phyloP scores from a whole-genome alignment of 1,284 basidiomycete genomes.

The Tausonia pullulans region DNA sequence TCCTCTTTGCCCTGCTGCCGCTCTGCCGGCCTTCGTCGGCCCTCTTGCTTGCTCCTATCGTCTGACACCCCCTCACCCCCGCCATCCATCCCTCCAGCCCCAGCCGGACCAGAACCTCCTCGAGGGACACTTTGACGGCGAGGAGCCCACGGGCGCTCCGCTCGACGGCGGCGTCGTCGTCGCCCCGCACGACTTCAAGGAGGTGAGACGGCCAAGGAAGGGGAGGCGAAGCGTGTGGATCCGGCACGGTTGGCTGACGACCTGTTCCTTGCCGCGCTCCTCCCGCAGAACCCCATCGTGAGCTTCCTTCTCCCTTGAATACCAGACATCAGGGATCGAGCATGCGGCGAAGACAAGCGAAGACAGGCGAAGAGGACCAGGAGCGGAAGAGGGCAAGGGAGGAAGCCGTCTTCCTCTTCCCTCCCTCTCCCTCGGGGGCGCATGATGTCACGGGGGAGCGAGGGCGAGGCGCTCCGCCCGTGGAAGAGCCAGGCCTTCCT shows the following conservation, averaged over 20 bases:
- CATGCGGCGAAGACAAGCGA: too few species aligned
- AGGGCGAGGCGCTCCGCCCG: too few species aligned
- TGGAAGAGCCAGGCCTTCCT: too few species aligned
- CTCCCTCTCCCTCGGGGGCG: too few species aligned
- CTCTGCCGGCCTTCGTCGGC: not conserved
- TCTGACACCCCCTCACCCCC: not conserved
- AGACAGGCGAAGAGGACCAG: too few species aligned
- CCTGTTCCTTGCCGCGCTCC: not conserved
- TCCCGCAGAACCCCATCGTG: not conserved
- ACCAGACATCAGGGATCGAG: too few species aligned
- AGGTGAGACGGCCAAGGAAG: conserved; percentile 3
- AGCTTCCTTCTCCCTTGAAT: not conserved
- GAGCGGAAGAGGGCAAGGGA: too few species aligned
- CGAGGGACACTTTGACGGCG: conserved; percentile 12
- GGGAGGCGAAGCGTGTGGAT: not conserved
- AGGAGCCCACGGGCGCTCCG: not conserved
- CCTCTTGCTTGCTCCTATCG: not conserved
- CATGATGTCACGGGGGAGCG: too few species aligned
- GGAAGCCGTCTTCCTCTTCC: too few species aligned
- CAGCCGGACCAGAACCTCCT: conserved; percentile 12
- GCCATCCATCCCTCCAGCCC: not conserved
- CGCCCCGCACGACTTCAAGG: conserved; percentile 14
- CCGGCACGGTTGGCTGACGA: not conserved
- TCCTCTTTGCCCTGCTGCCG: conserved; percentile 15
- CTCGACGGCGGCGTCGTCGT: conserved; percentile 7